Conservation (phyloP, 805 yeast genomes). For the Saccharomyces mikatae region DNA sequence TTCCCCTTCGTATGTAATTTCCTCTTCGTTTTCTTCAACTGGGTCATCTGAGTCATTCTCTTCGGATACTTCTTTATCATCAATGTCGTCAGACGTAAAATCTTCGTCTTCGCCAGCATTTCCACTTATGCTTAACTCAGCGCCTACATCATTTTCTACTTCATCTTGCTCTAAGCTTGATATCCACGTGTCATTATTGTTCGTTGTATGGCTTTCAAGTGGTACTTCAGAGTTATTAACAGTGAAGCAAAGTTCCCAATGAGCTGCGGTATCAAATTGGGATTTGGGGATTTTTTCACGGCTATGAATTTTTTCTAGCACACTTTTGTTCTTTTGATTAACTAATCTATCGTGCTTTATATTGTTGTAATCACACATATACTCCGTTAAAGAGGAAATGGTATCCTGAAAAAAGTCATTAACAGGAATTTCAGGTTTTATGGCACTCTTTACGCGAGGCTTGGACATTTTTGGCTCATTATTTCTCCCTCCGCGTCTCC, state of each 20-base stretch:
- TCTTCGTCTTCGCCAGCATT: not conserved
- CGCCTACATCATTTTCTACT: not conserved
- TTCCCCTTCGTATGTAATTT: constrained; percentile 11
- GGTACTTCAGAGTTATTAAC: not conserved
- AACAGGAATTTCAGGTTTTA: not conserved
- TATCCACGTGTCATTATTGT: not conserved
- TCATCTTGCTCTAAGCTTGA: not conserved
- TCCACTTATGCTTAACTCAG: not conserved
- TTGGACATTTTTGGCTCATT: not conserved
- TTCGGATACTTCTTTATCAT: constrained; percentile 9
- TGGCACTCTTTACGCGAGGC: not conserved
- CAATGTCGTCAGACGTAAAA: constrained; percentile 10
- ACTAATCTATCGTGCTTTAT: not conserved
- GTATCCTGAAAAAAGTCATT: not conserved
- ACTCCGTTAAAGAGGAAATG: not conserved
- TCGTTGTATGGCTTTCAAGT: not conserved
- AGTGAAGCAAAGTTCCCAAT: not conserved
- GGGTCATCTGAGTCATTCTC: constrained; percentile 3
- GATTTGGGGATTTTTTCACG: not conserved
- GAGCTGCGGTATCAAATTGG: not conserved
- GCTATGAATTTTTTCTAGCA: not conserved
- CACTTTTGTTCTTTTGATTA: not conserved
- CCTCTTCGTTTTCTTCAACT: constrained; percentile 11
- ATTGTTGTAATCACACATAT: not conserved
- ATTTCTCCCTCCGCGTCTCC: not conserved